Conservation (phyloP, 2,329 filamentous ascomycete species). For the Diaporthe citriasiana region DNA sequence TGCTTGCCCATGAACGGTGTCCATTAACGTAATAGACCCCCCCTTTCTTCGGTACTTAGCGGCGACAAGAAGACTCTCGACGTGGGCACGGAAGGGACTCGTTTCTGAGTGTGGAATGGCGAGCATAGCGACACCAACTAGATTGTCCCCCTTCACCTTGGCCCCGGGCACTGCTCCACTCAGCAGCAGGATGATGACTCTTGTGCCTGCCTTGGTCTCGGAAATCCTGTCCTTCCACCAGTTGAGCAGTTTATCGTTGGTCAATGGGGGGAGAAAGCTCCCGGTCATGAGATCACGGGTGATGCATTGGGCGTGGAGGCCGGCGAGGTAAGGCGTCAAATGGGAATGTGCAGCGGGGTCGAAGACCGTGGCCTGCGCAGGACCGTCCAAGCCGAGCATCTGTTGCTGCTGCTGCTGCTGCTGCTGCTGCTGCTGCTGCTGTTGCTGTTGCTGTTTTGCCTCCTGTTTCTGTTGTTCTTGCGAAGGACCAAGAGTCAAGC, state of each 20-base stretch:
- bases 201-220: slow-evolving; percentile 59
- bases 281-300: slow-evolving; percentile 69
- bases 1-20: slow-evolving; percentile 69
- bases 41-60: slow-evolving; percentile 65
- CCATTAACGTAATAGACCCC: slow-evolving; percentile 66
- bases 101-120: slow-evolving; percentile 67
- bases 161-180: slow-evolving; percentile 51
- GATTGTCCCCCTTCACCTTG: slow-evolving; percentile 58
- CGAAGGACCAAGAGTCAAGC: not conserved
- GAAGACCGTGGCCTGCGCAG: slow-evolving; percentile 55
- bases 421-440: too few relatives aligned
- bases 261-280: slow-evolving; percentile 72
- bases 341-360: slow-evolving; percentile 61
- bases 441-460: not conserved
- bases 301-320: slow-evolving; percentile 72
- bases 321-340: slow-evolving; percentile 69
- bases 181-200: slow-evolving; percentile 68
- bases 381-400: slow-evolving; percentile 12
- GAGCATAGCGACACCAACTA: slow-evolving; percentile 71
- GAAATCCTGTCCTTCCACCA: slow-evolving; percentile 70
- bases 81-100: slow-evolving; percentile 65
- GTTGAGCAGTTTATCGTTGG: slow-evolving; percentile 66
- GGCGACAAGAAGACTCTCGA: slow-evolving; percentile 72
- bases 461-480: not conserved
- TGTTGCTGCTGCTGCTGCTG: not conserved